Evolutionary conservation across 345 rosid species (phyloP), one percentile per base, ranked within the genome.

Genomic region (Geranium rotundifolium): DNA sequence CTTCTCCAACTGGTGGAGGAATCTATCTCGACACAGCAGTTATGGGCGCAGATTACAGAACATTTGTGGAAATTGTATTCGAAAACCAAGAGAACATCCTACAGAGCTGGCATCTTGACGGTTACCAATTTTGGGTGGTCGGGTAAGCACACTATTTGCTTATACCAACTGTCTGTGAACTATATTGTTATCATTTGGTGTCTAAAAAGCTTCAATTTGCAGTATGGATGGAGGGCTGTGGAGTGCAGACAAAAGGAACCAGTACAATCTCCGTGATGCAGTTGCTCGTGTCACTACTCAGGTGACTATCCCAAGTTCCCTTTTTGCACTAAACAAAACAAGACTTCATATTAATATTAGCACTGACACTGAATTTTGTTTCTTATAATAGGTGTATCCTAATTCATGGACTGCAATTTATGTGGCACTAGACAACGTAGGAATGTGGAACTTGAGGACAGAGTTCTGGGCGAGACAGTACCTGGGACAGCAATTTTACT

Each of bases 381-480:
- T 23, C 27, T 23, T 23, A 23, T 23, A 23, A 23, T 23, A 92
- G 98, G 99, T 90, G 0, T 93, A 90, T 68, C 99, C 97, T 2
- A 78, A 67, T 0, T 80, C 97, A 59, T 93, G 99, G 99, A 82
- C 90, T 0, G 97, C 99, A 0, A 83, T 93, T 52, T 85, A 88
- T 59, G 77, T 93, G 29, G 83, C 99, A 50, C 79, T 93, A 0
- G 99, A 93, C 77, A 93, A 93, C 20, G 99, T 83, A 18, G 99
- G 99, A 2, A 90, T 90, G 99, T 93, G 99, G 99, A 81, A 93
- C 84, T 4, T 93, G 61, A 85, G 99, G 74, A 57, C 96, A 0
- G 99, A 93, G 73, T 80, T 82, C 19, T 93, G 97, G 99, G 99
- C 95, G 7, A 74, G 97, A 19, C 98, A 85, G 62, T 92, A 92